phyloP scores from a whole-genome alignment of 2,329 filamentous ascomycete species.

The Sporothrix pallida region DNA sequence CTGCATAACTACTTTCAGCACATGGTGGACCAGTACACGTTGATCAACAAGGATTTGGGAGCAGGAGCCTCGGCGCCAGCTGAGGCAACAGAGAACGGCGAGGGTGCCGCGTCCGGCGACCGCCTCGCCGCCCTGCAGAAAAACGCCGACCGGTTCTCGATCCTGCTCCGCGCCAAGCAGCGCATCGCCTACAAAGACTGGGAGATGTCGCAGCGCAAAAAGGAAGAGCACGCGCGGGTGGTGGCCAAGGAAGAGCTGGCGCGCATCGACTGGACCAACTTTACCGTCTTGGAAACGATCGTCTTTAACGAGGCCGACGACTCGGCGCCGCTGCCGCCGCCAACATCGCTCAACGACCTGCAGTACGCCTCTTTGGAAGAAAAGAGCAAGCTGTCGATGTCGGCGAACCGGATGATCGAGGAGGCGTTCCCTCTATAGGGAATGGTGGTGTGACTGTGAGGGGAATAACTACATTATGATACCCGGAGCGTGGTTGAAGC shows the following conservation, averaged over 20 bases:
- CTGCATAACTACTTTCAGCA: constrained; percentile 95
- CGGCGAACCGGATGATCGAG: constrained; percentile 82
- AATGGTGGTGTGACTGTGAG: constrained; percentile 41
- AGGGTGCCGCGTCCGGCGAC: constrained; percentile 45
- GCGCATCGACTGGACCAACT: constrained; percentile 97
- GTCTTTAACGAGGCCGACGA: constrained; percentile 90
- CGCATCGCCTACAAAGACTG: constrained; percentile 86
- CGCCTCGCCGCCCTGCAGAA: constrained; percentile 74
- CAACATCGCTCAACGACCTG: constrained; percentile 86
- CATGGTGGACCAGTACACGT: constrained; percentile 91
- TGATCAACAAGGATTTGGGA: constrained; percentile 58
- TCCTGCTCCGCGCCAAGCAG: constrained; percentile 80
- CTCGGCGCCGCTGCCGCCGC: constrained; percentile 81
- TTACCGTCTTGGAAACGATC: constrained; percentile 93
- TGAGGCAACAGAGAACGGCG: background rate
- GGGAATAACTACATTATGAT: too few relatives aligned
- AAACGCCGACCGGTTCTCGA: constrained; percentile 76
- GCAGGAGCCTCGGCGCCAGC: background rate
- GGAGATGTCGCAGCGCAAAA: constrained; percentile 85
- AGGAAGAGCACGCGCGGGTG: constrained; percentile 84
- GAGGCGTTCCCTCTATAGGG: constrained; percentile 76
- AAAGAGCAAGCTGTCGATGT: constrained; percentile 87
- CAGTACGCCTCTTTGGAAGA: constrained; percentile 95
- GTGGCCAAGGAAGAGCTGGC: constrained; percentile 77
- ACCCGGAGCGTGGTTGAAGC: too few relatives aligned